phyloP scores from a whole-genome alignment of 768 basidiomycete species.

The Lactarius akahatsu region DNA sequence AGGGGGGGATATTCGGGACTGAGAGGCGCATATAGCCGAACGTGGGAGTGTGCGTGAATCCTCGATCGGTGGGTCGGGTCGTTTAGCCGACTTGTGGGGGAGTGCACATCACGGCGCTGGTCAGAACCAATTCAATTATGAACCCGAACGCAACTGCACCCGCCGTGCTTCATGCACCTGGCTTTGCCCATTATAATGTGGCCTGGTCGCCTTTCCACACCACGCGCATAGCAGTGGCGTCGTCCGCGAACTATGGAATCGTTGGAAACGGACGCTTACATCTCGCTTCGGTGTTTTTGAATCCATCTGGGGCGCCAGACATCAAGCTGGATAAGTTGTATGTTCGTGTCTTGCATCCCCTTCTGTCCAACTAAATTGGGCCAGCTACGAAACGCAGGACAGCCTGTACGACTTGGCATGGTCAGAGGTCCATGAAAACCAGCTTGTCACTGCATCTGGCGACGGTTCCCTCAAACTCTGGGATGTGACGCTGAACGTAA shows the following conservation, averaged over 20 bases:
- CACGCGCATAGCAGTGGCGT: slow-evolving; percentile 71
- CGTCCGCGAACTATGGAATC: slow-evolving; percentile 90
- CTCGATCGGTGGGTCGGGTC: background rate
- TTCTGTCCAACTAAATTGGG: slow-evolving; percentile 37
- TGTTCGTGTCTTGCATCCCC: slow-evolving; percentile 35
- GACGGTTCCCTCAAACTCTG: slow-evolving; percentile 89
- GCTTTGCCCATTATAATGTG: slow-evolving; percentile 78
- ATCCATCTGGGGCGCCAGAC: slow-evolving; percentile 44
- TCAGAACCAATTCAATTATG: slow-evolving; percentile 34
- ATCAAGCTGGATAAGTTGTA: slow-evolving; percentile 68
- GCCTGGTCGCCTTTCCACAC: slow-evolving; percentile 88
- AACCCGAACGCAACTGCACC: slow-evolving; percentile 42
- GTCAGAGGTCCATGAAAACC: slow-evolving; percentile 95
- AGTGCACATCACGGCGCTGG: background rate
- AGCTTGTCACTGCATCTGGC: slow-evolving; percentile 84
- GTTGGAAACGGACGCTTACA: slow-evolving; percentile 94
- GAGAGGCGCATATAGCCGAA: slow-evolving; percentile 64
- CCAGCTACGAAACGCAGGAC: slow-evolving; percentile 89
- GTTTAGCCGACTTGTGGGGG: background rate
- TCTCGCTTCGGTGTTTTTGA: slow-evolving; percentile 52
- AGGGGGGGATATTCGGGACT: slow-evolving; percentile 70
- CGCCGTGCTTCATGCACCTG: slow-evolving; percentile 65
- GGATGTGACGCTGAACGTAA: slow-evolving; percentile 85
- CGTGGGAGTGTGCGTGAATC: background rate
- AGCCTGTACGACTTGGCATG: slow-evolving; percentile 89